These are phyloP conservation scores for Begonia masoniana DNA, from an alignment of 306 rosid genomes.

Conservation along the genomic window DNA sequence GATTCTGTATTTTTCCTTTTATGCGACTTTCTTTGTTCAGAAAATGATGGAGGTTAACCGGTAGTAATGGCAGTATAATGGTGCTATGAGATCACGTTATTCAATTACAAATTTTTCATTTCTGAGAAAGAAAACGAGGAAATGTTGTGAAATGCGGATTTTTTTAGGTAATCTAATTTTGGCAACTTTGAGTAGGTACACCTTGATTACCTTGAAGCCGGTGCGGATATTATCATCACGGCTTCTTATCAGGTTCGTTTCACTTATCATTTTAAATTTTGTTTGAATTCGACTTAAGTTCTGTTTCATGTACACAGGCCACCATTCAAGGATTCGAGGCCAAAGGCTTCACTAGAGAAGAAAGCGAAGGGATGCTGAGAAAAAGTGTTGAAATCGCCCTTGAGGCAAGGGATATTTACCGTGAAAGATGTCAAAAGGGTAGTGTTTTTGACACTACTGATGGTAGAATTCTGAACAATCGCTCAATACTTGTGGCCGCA, in stretches of 20 bases:
- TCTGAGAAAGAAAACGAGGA: too few species aligned
- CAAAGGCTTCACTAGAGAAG: conserved; percentile 56
- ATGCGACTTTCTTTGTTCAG: too few species aligned
- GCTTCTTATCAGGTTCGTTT: conserved; percentile 76
- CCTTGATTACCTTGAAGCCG: conserved; percentile 83
- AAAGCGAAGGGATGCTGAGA: conserved; percentile 47
- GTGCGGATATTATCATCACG: conserved; percentile 69
- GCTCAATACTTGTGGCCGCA: conserved; percentile 69
- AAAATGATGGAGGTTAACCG: too few species aligned
- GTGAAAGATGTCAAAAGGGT: conserved; percentile 43
- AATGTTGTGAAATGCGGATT: too few species aligned
- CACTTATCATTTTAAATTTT: too few species aligned
- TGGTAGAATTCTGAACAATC: conserved; percentile 1
- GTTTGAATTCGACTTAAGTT: too few species aligned
- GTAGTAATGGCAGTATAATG: too few species aligned
- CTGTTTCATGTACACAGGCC: conserved; percentile 29
- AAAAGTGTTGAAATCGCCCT: conserved; percentile 73
- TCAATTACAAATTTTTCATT: too few species aligned
- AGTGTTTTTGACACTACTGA: too few species aligned
- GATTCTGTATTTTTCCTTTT: too few species aligned
- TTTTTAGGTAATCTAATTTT: too few species aligned
- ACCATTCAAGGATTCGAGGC: conserved; percentile 88
- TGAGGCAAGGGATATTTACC: conserved; percentile 62
- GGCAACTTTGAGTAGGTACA: conserved; percentile 44
- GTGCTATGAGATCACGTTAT: too few species aligned